Evolutionary conservation across 2,329 filamentous ascomycete genomes (phyloP).

Genomic region (Cercospora sp.): DNA sequence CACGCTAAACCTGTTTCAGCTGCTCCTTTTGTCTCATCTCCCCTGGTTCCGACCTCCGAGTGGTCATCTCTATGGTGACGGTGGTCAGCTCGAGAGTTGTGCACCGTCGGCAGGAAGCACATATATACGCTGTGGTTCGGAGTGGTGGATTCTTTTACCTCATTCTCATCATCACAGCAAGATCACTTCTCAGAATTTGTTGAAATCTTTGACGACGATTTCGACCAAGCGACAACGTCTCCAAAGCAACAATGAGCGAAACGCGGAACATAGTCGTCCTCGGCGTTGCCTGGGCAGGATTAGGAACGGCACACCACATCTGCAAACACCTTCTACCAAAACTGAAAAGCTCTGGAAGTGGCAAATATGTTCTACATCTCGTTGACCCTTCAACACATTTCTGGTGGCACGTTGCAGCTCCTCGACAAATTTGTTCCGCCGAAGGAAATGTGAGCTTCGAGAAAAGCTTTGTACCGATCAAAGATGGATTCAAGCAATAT

Average conservation of each 20-base stretch:
- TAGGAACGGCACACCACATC: constrained; percentile 55
- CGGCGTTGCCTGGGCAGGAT: constrained; percentile 55
- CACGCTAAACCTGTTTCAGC: not conserved
- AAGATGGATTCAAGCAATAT: constrained; percentile 54
- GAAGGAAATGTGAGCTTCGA: constrained; percentile 47
- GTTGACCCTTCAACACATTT: constrained; percentile 56
- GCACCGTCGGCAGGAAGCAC: not conserved
- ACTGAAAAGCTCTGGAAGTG: constrained; percentile 32
- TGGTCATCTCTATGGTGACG: not conserved
- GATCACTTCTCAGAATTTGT: too few species aligned
- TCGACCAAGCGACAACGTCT: not conserved
- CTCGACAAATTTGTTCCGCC: constrained; percentile 54
- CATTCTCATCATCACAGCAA: not conserved
- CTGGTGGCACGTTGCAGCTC: constrained; percentile 55
- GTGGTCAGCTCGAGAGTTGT: not conserved
- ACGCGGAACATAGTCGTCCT: constrained; percentile 53
- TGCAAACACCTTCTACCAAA: constrained; percentile 54
- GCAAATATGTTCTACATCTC: constrained; percentile 54
- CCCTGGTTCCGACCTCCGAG: not conserved
- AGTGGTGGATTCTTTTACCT: not conserved
- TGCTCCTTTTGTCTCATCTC: not conserved
- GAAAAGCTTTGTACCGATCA: constrained; percentile 53
- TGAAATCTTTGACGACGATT: not conserved
- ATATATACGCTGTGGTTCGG: not conserved
- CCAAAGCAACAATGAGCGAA: constrained; percentile 33